Base-by-base conservation (phyloP, 1,284 basidiomycete species). In the Cryptococcus jaspeensis region DNA sequence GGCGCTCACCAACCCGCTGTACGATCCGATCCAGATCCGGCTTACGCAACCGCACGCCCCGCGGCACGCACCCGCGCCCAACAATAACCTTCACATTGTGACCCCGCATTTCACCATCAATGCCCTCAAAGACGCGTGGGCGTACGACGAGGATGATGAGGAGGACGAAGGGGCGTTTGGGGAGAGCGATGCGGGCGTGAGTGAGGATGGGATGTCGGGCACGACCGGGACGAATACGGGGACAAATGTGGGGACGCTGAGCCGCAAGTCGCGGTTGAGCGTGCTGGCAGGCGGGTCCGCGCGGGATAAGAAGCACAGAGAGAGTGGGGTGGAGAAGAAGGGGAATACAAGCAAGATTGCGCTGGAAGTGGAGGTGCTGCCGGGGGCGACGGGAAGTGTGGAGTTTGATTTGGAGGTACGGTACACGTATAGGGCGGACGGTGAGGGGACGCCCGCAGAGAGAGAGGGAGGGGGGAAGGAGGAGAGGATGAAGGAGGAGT, bases 41-140 rank as follows among this genome's bases (percentile, higher is more conserved):
- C 76, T 97, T 12, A 85, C 84, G 32, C 63, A 52, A 18, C 87
- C 90, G 67, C 80, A 84, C 55, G 53, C 46, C 55, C 58, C 56
- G 50, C 53, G 59, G 39, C 39, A 58, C 53, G 57, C 63, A 49
- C 48, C 64, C 1, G 39, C 56, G 16, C 37, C 61, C 2, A 66
- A 64, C 35, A 59, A 62, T 39, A 61, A 65, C 5, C 48, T 94
- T 5, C 86, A 87, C 18, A 79, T 95, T 2, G 89, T 90, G 0
- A 85, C 85, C 8, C 79, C 84, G 0, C 79, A 86, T 12, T 93
- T 96, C 71, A 82, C 88, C 1, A 85, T 96, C 40, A 87, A 88
- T 15, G 88, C 92, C 1, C 91, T 89, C 68, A 91, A 91, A 32
- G 93, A 96, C 72, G 90, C 90, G 40, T 95, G 91, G 92, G 92